A percentile compares a stretch with the other conserved stretches of the same genome.
These are phyloP conservation scores for Coniochaeta prunicola DNA, from an alignment of 2,329 filamentous ascomycete genomes.

Conservation along the genomic window DNA sequence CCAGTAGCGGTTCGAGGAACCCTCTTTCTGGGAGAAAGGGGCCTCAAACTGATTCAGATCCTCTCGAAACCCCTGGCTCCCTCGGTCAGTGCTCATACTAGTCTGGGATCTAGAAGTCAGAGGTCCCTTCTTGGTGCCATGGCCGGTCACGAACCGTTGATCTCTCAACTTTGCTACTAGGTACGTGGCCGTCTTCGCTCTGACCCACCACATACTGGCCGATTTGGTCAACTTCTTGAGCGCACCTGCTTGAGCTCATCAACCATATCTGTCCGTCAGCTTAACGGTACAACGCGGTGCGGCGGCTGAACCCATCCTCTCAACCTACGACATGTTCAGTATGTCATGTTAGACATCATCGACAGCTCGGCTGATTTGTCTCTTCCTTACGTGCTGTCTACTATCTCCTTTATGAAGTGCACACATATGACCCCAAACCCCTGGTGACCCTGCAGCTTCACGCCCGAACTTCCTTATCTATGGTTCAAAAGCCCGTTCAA, in stretches of 20 bases:
- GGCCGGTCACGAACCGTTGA: no score
- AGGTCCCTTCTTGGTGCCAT: no score
- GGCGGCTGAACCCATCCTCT: no score
- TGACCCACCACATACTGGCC: no score
- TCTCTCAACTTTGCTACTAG: no score
- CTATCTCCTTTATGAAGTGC: not conserved
- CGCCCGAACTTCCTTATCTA: not conserved
- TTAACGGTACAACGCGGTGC: no score
- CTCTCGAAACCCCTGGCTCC: not conserved
- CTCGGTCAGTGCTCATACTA: not conserved
- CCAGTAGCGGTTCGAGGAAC: no score
- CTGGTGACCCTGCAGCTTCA: not conserved
- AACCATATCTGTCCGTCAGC: not conserved
- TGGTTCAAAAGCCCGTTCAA: not conserved
- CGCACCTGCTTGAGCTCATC: not conserved
- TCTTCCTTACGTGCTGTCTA: not conserved
- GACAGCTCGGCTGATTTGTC: not conserved
- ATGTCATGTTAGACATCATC: no score
- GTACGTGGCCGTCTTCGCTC: no score
- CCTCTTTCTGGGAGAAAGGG: not conserved
- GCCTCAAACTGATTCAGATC: not conserved
- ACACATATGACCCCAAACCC: not conserved
- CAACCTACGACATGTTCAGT: no score
- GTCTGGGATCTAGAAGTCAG: no score
- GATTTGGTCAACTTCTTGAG: no score